Evolutionary conservation across 2,329 filamentous ascomycete genomes (phyloP).

Genomic region (Periconia sp.): DNA sequence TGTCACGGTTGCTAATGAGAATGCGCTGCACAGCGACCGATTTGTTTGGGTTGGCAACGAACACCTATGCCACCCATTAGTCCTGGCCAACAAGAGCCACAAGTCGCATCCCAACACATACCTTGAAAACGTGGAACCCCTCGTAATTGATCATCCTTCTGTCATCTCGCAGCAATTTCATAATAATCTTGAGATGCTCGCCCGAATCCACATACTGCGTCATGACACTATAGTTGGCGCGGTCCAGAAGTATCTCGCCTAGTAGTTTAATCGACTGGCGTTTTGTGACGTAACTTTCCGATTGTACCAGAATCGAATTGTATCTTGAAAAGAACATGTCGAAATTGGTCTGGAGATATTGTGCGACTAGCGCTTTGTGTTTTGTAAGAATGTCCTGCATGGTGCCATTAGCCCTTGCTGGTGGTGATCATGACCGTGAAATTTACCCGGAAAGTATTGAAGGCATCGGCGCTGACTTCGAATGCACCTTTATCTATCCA

Average conservation of each 20-base stretch:
- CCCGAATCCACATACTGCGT: constrained; percentile 93
- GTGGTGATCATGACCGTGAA: not conserved
- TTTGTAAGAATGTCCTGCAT: constrained; percentile 84
- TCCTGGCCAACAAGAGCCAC: not conserved
- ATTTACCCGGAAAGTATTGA: constrained; percentile 88
- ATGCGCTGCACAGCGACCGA: constrained; percentile 95
- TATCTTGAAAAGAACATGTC: constrained; percentile 91
- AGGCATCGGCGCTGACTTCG: constrained; percentile 95
- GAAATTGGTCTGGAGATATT: constrained; percentile 87
- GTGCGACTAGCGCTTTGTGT: constrained; percentile 87
- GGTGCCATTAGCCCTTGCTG: not conserved
- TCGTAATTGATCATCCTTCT: constrained; percentile 99
- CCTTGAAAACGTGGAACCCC: constrained; percentile 98
- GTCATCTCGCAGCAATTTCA: constrained; percentile 94
- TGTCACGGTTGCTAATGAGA: constrained; percentile 92
- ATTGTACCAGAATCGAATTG: constrained; percentile 84
- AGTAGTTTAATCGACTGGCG: constrained; percentile 96
- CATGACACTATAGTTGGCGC: constrained; percentile 98
- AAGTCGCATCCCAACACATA: constrained; percentile 23
- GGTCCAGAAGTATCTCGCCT: constrained; percentile 89
- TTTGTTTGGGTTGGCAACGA: constrained; percentile 98
- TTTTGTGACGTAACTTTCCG: constrained; percentile 96
- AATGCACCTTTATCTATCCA: constrained; percentile 98
- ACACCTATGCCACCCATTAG: constrained; percentile 61
- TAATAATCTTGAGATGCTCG: constrained; percentile 96